phyloP scores from a whole-genome alignment of 1,284 basidiomycete species.

The Xerocomus nothofagi region DNA sequence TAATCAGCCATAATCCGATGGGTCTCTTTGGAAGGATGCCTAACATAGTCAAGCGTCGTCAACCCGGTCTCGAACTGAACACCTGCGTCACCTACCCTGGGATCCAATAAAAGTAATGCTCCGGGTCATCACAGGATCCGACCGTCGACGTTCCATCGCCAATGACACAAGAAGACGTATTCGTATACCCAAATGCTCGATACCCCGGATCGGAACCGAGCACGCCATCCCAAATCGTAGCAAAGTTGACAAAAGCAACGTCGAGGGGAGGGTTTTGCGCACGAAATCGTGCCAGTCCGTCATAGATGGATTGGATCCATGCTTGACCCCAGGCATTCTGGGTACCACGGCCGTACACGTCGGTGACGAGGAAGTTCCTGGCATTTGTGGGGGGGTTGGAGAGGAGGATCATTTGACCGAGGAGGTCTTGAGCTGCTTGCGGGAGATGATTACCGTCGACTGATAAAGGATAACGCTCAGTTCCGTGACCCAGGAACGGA shows the following conservation, averaged over 20 bases:
- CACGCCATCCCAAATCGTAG: neutral
- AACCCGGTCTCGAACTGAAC: neutral
- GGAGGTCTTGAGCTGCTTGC: neutral
- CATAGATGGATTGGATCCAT: neutral
- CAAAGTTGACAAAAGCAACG: neutral
- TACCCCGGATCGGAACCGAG: neutral
- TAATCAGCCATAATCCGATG: neutral
- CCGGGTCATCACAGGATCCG: neutral
- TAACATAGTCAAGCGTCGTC: neutral
- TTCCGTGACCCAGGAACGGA: no score
- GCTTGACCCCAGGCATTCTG: neutral
- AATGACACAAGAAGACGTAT: neutral
- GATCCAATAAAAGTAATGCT: neutral
- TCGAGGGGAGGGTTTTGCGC: neutral
- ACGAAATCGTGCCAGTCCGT: neutral
- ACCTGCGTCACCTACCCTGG: neutral
- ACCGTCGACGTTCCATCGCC: neutral
- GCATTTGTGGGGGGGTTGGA: neutral
- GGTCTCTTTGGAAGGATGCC: neutral
- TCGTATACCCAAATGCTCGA: neutral
- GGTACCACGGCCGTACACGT: neutral
- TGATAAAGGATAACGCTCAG: no score
- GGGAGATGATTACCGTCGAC: neutral
- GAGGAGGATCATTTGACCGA: neutral
- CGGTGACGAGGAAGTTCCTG: neutral